phyloP scores from a whole-genome alignment of 768 basidiomycete genomes.

The Auricularia cornea region DNA sequence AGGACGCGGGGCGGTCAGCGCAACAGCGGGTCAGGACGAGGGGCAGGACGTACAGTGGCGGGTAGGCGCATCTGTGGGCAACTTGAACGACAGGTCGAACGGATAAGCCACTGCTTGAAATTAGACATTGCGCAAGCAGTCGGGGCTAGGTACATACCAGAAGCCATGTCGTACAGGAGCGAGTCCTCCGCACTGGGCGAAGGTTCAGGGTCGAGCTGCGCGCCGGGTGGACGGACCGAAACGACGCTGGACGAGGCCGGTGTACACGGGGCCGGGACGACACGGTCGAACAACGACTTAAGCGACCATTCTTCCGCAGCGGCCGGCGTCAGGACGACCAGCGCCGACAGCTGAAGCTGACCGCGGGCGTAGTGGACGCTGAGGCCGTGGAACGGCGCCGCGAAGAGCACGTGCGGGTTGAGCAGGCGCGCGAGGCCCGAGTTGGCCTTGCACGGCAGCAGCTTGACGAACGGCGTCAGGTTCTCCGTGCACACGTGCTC shows the following conservation, averaged over 20 bases:
- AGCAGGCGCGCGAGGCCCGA: constrained; percentile 79
- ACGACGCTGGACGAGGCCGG: constrained; percentile 54
- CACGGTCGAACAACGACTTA: constrained; percentile 54
- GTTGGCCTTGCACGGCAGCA: constrained; percentile 83
- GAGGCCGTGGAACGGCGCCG: constrained; percentile 88
- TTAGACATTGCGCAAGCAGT: too few species aligned
- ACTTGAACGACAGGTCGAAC: too few species aligned
- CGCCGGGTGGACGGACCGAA: constrained; percentile 28
- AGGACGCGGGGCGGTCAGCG: neutral
- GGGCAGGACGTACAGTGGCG: too few species aligned
- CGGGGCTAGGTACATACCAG: too few species aligned
- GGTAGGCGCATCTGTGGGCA: too few species aligned
- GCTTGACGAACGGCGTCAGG: constrained; percentile 89
- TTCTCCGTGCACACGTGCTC: constrained; percentile 97
- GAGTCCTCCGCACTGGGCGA: neutral
- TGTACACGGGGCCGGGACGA: constrained; percentile 57
- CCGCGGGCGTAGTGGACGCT: constrained; percentile 65
- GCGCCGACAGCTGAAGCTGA: constrained; percentile 59
- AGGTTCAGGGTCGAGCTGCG: constrained; percentile 10
- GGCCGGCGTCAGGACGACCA: constrained; percentile 56
- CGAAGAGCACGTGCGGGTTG: constrained; percentile 79
- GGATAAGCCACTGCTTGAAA: too few species aligned
- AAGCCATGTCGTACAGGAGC: neutral
- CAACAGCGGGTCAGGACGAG: neutral
- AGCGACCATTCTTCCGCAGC: constrained; percentile 62